Evolutionary conservation across 2,329 filamentous ascomycete genomes (phyloP).

Genomic region (Aspergillus flavus): DNA sequence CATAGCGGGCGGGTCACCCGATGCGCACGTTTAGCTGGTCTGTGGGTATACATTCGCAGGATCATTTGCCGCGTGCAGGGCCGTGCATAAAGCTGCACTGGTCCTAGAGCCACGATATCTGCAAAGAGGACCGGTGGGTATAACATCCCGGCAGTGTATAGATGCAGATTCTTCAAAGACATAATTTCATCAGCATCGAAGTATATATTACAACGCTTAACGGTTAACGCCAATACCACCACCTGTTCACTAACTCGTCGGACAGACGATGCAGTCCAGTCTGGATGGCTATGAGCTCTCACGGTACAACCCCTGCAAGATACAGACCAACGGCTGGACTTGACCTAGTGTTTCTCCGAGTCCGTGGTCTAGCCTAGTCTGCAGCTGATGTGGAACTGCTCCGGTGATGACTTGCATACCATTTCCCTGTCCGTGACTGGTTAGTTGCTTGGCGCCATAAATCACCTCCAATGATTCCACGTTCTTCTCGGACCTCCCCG

Average conservation of each 20-base stretch:
- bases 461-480: slow-evolving; percentile 2
- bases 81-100: slow-evolving; percentile 2
- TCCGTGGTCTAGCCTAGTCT: background rate
- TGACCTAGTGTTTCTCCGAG: slow-evolving; percentile 2
- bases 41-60: slow-evolving; percentile 1
- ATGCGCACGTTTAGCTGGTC: background rate
- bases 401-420: slow-evolving; percentile 19
- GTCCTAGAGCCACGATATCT: background rate
- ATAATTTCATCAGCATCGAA: background rate
- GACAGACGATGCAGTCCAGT: background rate
- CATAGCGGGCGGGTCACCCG: slow-evolving; percentile 5
- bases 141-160: background rate
- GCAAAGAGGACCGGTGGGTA: background rate
- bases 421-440: slow-evolving; percentile 8
- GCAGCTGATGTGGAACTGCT: slow-evolving; percentile 2
- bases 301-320: background rate
- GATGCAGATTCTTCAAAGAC: background rate
- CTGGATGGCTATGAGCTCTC: background rate
- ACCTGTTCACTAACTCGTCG: background rate
- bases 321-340: background rate
- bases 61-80: slow-evolving; percentile 8
- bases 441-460: slow-evolving; percentile 7
- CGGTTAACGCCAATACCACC: background rate
- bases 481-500: background rate
- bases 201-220: background rate